A percentile compares a stretch with the other conserved stretches of the same genome.
Conservation (phyloP, 2,329 filamentous ascomycete species). For the Phaeosphaeriaceae sp. region DNA sequence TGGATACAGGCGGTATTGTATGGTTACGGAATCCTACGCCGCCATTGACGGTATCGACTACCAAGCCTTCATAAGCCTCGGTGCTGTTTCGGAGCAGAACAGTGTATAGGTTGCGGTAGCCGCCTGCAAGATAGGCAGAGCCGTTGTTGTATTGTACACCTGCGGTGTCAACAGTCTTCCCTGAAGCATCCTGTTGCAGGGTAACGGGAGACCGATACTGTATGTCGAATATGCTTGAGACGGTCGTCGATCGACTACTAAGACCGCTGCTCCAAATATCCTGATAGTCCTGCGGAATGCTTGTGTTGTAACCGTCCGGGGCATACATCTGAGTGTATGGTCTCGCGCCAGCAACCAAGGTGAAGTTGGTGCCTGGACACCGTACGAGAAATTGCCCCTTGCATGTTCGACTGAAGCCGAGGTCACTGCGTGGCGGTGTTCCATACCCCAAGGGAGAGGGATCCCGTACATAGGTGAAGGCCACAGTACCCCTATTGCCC, state of each 20-base stretch:
- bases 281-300: slow-evolving; percentile 43
- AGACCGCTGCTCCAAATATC: slow-evolving; percentile 52
- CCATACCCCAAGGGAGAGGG: slow-evolving; percentile 49
- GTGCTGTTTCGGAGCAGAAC: slow-evolving; percentile 46
- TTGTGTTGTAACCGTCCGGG: slow-evolving; percentile 37
- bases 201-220: slow-evolving; percentile 36
- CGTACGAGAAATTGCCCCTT: slow-evolving; percentile 10
- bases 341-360: not conserved
- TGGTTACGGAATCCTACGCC: slow-evolving; percentile 59
- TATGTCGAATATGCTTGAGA: slow-evolving; percentile 57
- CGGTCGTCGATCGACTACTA: slow-evolving; percentile 29
- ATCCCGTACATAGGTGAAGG: slow-evolving; percentile 52
- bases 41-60: slow-evolving; percentile 53
- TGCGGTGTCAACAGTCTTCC: not conserved
- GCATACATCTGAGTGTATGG: not conserved
- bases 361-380: not conserved
- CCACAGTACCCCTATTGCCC: slow-evolving; percentile 14
- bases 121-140: slow-evolving; percentile 37
- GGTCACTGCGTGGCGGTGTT: slow-evolving; percentile 46
- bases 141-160: slow-evolving; percentile 38
- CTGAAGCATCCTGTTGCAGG: not conserved
- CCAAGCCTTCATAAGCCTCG: slow-evolving; percentile 53
- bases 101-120: slow-evolving; percentile 38
- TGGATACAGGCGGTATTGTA: slow-evolving; percentile 44
- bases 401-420: slow-evolving; percentile 46